Evolutionary conservation across 2,329 filamentous ascomycete genomes (phyloP).

Genomic region (Fusarium sterilihyphosum): DNA sequence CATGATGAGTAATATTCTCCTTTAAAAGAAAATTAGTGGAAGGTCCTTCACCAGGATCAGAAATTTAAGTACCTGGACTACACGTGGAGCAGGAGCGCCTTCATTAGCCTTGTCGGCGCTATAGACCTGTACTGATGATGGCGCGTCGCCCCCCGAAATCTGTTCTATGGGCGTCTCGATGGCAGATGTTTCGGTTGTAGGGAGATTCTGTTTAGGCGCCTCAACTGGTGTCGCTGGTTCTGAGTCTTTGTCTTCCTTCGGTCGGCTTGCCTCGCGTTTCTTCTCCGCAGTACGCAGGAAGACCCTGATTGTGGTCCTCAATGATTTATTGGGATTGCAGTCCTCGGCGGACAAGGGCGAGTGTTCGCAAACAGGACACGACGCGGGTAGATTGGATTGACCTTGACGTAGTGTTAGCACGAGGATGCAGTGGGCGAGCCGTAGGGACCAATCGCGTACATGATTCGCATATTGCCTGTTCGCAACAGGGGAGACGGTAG

Average conservation of each 20-base stretch:
- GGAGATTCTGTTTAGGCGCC: constrained; percentile 47
- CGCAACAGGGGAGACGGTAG: constrained; percentile 92
- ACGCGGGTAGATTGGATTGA: constrained; percentile 77
- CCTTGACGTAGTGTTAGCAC: constrained; percentile 58
- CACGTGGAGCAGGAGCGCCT: constrained; percentile 8
- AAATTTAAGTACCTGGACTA: constrained; percentile 28
- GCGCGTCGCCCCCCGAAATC: constrained; percentile 1
- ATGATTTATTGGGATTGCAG: constrained; percentile 87
- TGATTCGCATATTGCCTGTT: constrained; percentile 89
- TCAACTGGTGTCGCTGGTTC: constrained; percentile 56
- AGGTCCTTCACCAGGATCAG: background rate
- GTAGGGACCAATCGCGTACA: constrained; percentile 62
- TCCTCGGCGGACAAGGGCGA: constrained; percentile 85
- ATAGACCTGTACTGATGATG: constrained; percentile 8
- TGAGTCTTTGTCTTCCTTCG: constrained; percentile 58
- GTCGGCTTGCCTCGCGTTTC: constrained; percentile 76
- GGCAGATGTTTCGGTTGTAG: constrained; percentile 36
- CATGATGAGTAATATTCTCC: constrained; percentile 9
- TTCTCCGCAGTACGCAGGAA: constrained; percentile 93
- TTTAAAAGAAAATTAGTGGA: constrained; percentile 1
- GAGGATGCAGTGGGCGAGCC: background rate
- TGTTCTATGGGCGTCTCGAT: constrained; percentile 35
- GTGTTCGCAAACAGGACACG: constrained; percentile 94
- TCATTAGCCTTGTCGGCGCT: constrained; percentile 8
- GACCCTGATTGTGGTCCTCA: constrained; percentile 92